These are phyloP conservation scores for Aureobasidium pullulans DNA, from an alignment of 2,329 filamentous ascomycete genomes.

Conservation along the genomic window DNA sequence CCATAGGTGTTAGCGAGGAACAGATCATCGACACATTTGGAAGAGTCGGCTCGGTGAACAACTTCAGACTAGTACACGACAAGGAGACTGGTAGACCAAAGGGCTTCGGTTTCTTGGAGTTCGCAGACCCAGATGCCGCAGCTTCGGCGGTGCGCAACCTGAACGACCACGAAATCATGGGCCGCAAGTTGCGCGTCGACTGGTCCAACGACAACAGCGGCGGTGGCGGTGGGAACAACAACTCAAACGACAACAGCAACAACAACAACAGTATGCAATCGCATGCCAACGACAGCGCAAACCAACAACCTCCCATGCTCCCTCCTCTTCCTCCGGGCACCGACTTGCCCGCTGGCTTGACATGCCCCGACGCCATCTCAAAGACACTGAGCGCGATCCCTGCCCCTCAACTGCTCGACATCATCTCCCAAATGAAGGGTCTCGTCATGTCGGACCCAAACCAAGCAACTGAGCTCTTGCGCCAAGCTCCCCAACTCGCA, in stretches of 20 bases:
- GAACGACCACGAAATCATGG: constrained; percentile 93
- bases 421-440: constrained; percentile 88
- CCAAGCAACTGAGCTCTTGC: constrained; percentile 77
- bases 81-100: constrained; percentile 90
- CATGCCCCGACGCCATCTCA: constrained; percentile 84
- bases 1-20: constrained; percentile 81
- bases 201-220: constrained; percentile 88
- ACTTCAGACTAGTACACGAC: constrained; percentile 91
- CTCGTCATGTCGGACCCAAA: constrained; percentile 74
- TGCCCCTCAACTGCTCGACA: constrained; percentile 82
- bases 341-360: constrained; percentile 75
- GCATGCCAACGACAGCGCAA: constrained; percentile 33
- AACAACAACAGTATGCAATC: background rate
- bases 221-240: constrained; percentile 34
- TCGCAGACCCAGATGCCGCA: constrained; percentile 83
- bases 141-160: constrained; percentile 91
- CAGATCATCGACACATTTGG: constrained; percentile 92
- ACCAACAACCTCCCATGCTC: constrained; percentile 48
- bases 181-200: constrained; percentile 86
- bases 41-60: constrained; percentile 80
- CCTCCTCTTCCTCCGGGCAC: constrained; percentile 78
- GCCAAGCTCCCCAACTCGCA: constrained; percentile 82
- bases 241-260: constrained; percentile 20
- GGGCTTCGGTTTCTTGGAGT: constrained; percentile 95
- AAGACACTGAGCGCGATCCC: constrained; percentile 81